Evolutionary conservation across 768 basidiomycete genomes (phyloP).

Genomic region (Rhodotorula kratochvilovae): DNA sequence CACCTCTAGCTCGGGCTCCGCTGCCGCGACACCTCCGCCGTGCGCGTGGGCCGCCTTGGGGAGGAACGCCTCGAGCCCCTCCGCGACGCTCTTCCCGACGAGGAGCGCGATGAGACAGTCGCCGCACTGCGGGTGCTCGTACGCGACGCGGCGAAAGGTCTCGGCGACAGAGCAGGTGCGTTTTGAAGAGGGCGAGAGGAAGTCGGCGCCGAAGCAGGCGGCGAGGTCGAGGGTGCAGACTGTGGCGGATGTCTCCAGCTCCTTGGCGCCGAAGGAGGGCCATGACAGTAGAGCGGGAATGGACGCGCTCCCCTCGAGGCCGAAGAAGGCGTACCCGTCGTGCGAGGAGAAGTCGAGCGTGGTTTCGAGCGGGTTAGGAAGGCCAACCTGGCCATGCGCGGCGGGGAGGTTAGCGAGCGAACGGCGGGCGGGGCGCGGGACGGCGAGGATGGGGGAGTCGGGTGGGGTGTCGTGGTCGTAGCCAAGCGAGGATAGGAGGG

Average conservation of each 20-base stretch:
- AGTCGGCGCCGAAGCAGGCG: conserved; percentile 40
- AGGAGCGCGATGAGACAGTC: conserved; percentile 49
- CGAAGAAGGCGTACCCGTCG: conserved; percentile 49
- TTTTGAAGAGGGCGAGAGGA: conserved; percentile 19
- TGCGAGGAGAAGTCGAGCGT: conserved; percentile 34
- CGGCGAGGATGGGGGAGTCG: background rate
- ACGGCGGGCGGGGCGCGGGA: background rate
- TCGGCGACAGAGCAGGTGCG: conserved; percentile 37
- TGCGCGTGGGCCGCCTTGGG: conserved; percentile 30
- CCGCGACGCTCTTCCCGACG: conserved; percentile 45
- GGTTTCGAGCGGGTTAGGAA: conserved; percentile 18
- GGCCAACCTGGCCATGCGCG: conserved; percentile 7
- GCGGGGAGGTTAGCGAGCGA: background rate
- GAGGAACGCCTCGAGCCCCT: conserved; percentile 49
- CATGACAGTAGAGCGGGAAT: background rate
- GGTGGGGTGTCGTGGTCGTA: background rate
- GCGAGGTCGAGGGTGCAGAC: conserved; percentile 41
- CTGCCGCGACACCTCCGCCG: background rate
- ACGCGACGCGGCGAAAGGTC: conserved; percentile 48
- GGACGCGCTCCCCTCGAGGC: conserved; percentile 1
- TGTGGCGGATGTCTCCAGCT: background rate
- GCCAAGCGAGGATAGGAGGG: conserved; percentile 16
- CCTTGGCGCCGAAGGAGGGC: conserved; percentile 9
- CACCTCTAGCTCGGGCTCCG: background rate
- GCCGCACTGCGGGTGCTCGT: conserved; percentile 47